These are phyloP conservation scores for Blepharisma japonicum DNA, from an alignment of 73 alveolate species.

Conservation along the genomic window DNA sequence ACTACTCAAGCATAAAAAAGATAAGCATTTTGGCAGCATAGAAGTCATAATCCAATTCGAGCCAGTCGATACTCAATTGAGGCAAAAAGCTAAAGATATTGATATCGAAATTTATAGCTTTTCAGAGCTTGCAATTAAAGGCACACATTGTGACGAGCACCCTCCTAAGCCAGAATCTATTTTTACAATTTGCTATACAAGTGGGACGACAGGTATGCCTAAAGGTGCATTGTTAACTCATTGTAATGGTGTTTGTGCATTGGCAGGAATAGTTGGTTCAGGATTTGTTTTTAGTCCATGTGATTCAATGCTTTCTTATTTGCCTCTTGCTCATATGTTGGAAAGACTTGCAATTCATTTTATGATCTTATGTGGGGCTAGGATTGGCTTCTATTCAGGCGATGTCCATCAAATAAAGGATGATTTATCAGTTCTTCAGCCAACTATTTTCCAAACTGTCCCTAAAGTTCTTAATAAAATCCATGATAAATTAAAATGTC, in stretches of 20 bases:
- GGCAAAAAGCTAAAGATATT: not conserved
- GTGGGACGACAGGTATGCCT: constrained; percentile 92
- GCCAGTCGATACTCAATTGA: constrained; percentile 34
- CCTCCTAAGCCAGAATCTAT: constrained; percentile 49
- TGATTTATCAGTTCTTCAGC: constrained; percentile 81
- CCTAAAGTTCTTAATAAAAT: constrained; percentile 88
- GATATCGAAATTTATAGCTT: not conserved
- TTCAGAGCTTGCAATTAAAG: constrained; percentile 33
- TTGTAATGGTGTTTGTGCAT: constrained; percentile 47
- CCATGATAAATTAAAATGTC: constrained; percentile 69
- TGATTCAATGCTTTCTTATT: constrained; percentile 46
- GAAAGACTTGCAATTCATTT: constrained; percentile 70
- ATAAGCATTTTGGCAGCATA: constrained; percentile 44
- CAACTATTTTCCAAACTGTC: constrained; percentile 88
- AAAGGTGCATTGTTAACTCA: constrained; percentile 88
- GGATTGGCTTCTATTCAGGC: constrained; percentile 84
- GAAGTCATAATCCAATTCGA: constrained; percentile 48
- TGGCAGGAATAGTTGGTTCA: constrained; percentile 35
- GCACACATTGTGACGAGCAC: constrained; percentile 15
- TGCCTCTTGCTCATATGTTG: constrained; percentile 87
- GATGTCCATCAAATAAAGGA: constrained; percentile 72
- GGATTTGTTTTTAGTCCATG: constrained; percentile 22
- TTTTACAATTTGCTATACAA: constrained; percentile 75
- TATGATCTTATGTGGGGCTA: constrained; percentile 54
- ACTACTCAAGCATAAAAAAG: not conserved